Conservation (phyloP, 306 rosid species). For the Phaseolus lunatus region DNA sequence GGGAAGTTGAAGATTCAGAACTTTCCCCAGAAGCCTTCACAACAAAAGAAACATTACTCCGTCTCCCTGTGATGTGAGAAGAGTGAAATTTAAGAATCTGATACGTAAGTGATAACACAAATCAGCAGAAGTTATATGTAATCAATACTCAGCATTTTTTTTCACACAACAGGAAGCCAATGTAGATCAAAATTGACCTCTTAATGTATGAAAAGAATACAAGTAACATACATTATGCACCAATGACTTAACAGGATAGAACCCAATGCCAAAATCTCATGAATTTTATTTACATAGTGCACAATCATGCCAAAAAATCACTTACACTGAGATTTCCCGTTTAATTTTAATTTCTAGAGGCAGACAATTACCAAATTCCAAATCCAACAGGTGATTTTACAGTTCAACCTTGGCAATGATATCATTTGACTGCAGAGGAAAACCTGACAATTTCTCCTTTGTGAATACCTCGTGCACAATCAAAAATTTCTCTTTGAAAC, state of each 20-base stretch:
- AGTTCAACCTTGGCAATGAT: constrained; percentile 2
- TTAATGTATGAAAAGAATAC: neutral
- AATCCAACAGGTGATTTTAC: neutral
- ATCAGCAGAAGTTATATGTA: constrained; percentile 27
- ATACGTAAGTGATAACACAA: neutral
- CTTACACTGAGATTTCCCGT: neutral
- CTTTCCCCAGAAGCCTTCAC: constrained; percentile 77
- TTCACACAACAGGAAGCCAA: constrained; percentile 19
- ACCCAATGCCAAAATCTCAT: constrained; percentile 4
- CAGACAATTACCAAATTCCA: neutral
- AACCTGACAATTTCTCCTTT: neutral
- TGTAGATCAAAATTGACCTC: constrained; percentile 24
- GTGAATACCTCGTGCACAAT: neutral
- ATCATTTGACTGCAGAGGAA: constrained; percentile 18
- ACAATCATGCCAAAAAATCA: constrained; percentile 2
- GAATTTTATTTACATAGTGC: neutral
- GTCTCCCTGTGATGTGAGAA: constrained; percentile 57
- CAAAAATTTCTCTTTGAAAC: constrained; percentile 1
- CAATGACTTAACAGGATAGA: neutral
- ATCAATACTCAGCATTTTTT: constrained; percentile 8
- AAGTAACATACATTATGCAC: neutral
- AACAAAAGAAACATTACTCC: constrained; percentile 43
- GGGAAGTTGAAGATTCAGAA: constrained; percentile 77
- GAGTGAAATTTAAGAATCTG: constrained; percentile 5
- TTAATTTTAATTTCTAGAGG: neutral